Evolutionary conservation across 225 moss, liverwort and hornwort genomes (phyloP).

Genomic region (Pleurozium schreberi): DNA sequence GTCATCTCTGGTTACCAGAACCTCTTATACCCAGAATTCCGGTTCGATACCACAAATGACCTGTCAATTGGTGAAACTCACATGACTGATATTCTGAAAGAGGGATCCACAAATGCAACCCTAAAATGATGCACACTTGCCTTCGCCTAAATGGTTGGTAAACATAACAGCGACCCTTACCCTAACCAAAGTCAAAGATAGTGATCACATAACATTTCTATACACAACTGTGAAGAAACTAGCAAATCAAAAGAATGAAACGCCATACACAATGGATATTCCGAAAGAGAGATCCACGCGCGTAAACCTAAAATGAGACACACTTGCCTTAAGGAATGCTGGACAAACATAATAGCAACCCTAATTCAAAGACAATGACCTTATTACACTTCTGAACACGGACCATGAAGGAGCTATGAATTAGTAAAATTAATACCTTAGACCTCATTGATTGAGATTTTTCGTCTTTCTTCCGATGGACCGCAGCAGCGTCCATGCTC

Average conservation of each 20-base stretch:
- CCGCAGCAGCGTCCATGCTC: constrained; percentile 5
- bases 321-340: not conserved
- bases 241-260: not conserved
- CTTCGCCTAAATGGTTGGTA: not conserved
- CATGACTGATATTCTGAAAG: not conserved
- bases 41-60: not conserved
- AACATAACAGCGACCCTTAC: not conserved
- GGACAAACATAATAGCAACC: not conserved
- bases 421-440: not conserved
- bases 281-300: not conserved
- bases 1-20: not conserved
- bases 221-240: not conserved
- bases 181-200: not conserved
- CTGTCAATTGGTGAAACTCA: not conserved
- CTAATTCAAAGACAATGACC: not conserved
- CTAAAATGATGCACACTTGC: not conserved
- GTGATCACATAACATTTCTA: not conserved
- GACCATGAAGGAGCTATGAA: not conserved
- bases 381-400: not conserved
- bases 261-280: not conserved
- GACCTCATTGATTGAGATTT: constrained; percentile 13
- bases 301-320: not conserved
- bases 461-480: not conserved
- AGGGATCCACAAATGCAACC: not conserved
- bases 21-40: not conserved